Base-by-base conservation (phyloP, 345 rosid genomes). In the Raphanus raphanistrum region DNA sequence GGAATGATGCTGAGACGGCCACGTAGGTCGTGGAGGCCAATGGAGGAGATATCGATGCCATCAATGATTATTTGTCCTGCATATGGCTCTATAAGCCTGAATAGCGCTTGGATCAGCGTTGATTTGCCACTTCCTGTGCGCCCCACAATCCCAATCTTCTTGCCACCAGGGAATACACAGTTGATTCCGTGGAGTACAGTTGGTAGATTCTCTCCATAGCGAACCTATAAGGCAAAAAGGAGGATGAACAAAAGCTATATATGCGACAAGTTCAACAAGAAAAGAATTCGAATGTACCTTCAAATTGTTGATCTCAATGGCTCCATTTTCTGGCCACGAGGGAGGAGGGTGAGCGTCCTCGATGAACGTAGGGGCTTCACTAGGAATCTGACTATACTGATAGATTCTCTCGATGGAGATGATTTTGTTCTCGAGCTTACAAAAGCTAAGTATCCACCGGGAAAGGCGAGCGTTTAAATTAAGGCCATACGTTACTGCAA, bases 121-220 rank as follows among this genome's bases (percentile, higher is more conserved):
- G 99, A 95, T 84, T 95, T 95, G 31, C 99, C 99, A 13, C 99
- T 95, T 72, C 99, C 99, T 1, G 99, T 95, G 69, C 99, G 87
- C 61, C 99, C 99, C 71, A 95, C 99, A 76, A 95, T 95, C 58
- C 99, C 99, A 73, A 93, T 95, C 80, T 93, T 95, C 72, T 84
- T 90, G 13, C 99, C 98, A 57, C 98, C 99, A 1, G 99, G 98
- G 84, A 95, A 95, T 57, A 81, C 72, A 76, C 98, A 89, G 79
- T 83, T 84, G 71, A 95, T 71, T 63, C 97, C 97, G 77, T 87
- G 98, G 77, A 92, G 97, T 60, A 95, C 99, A 71, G 87, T 68
- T 4, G 99, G 99, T 65, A 93, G 97, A 87, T 90, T 93, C 85
- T 95, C 98, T 69, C 75, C 94, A 83, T 95, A 95, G n/a, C 97